phyloP scores from a whole-genome alignment of 148 eudicot genomes.

The Vaccinium macrocarpon region DNA sequence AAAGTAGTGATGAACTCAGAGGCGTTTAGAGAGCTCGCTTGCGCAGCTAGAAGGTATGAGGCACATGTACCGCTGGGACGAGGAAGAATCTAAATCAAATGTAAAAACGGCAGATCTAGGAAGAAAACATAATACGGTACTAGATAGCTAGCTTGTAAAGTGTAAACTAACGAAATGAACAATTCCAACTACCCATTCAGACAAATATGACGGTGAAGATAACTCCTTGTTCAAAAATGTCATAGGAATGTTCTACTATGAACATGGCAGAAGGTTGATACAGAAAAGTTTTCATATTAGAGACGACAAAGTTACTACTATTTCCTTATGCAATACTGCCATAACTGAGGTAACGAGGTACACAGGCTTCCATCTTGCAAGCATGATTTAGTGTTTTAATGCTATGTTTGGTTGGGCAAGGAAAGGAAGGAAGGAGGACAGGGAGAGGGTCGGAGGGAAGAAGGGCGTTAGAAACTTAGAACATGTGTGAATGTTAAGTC shows the following conservation, averaged over 20 bases:
- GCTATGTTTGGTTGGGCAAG: not conserved
- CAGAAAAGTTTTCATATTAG: not conserved
- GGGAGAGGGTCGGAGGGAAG: not conserved
- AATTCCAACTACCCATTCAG: not conserved
- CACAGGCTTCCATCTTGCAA: not conserved
- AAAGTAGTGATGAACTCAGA: conserved; percentile 9
- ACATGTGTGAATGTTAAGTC: too few relatives aligned
- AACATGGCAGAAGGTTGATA: not conserved
- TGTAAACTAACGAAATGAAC: not conserved
- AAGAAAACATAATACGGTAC: not conserved
- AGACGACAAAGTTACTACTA: not conserved
- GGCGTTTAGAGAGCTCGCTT: conserved; percentile 91
- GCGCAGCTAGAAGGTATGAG: conserved; percentile 60
- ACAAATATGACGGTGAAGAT: not conserved
- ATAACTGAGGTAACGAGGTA: not conserved
- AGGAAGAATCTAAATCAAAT: conserved; percentile 6
- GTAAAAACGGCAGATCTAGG: not conserved
- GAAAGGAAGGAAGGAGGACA: not conserved
- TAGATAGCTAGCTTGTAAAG: not conserved
- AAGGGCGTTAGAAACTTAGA: not conserved
- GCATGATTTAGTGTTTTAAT: not conserved
- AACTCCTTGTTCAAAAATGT: not conserved
- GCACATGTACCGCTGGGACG: conserved; percentile 72
- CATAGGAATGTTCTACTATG: not conserved
- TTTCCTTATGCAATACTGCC: not conserved